Evolutionary conservation across 192 early-diverging fungal genomes (phyloP), one percentile per base, ranked within the genome.

Genomic region (Backusella mclennaniae): DNA sequence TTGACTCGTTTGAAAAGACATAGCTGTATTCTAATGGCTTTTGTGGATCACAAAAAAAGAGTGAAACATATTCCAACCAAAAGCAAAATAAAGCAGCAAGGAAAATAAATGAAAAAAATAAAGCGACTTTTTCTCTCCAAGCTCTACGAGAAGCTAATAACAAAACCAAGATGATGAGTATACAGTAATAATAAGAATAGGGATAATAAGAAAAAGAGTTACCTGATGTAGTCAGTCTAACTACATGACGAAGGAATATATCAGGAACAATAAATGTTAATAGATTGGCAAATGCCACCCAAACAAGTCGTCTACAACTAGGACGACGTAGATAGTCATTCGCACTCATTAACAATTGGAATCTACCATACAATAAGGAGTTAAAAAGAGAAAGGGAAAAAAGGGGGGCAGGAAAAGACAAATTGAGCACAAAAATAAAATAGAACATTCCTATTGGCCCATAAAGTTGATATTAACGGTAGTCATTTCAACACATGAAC

Each of bases 71-170:
- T 67, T 82, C 81, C 36, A 82, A 63, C 77, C 76, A 78, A 5
- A 82, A 70, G n/a, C 53, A 39, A 66, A 82, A 38, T 0, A 78
- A 71, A 14, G 69, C 73, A 8, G 72, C 67, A 39, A 70, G n/a
- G 12, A 69, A 74, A 14, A 78, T 17, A 31, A 78, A 69, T 1
- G 78, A 33, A 49, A 78, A 71, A 35, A 68, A 78, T 23, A 82
- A 71, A 0, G 81, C 76, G 1, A 82, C 73, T 63, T 82, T 82
- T 73, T 82, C 81, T 42, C 77, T 52, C 74, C 74, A 80, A 17
- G 71, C 75, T n/a, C 49, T 71, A 17, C 79, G 75, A 15, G 70
- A 49, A 52, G 71, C 79, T 80, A 35, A 21, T 56, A 21, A 29
- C 0, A 31, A 35, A 56, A 31, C 17, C 23, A 66, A 72, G 29